Evolutionary conservation across 768 basidiomycete species (phyloP), one percentile per base, ranked within the genome.

Genomic region (Podaxis sp.): DNA sequence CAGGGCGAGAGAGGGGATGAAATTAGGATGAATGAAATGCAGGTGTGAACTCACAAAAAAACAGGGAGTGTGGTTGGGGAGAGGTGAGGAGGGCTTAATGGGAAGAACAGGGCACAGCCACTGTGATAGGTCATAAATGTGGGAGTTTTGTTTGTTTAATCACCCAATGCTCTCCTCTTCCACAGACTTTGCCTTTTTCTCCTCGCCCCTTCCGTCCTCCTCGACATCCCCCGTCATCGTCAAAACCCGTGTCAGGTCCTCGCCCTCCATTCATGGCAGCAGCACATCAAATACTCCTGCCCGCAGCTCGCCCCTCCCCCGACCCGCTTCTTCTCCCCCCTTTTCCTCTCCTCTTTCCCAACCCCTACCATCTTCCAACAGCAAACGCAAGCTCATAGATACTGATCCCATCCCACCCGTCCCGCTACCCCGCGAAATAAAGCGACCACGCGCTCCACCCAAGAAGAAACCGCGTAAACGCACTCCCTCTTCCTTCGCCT

Each of bases 341-440:
- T 52, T 42, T 36, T 73, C 74, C 13, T 72, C 73, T 4, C 73
- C 75, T 6, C 70, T 72, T 11, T 71, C 73, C 3, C 72, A 69
- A 59, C 71, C 73, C 4, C 67, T 69, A 2, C 69, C 68, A 51
- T 58, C 65, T 1, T 22, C 64, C 11, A 39, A 36, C 4, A 68
- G 62, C 62, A 82, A 81, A 61, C 77, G 80, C 56, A 80, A 78
- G 68, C 70, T 71, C 28, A 51, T 67, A 52, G 71, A 74, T 0
- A 36, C 67, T 42, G 62, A 68, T 15, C 24, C 64, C 3, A 57
- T 58, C 4, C 55, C 66, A 8, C 57, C 61, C 54, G 52, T 63
- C 39, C 60, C 73, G 36, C 65, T 77, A 22, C 79, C 78, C 24
- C 75, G 77, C 52, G 73, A 74, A 8, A 76, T 77, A 59, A 82